phyloP scores from a whole-genome alignment of 768 basidiomycete genomes.

The Hygrocybe punicea region DNA sequence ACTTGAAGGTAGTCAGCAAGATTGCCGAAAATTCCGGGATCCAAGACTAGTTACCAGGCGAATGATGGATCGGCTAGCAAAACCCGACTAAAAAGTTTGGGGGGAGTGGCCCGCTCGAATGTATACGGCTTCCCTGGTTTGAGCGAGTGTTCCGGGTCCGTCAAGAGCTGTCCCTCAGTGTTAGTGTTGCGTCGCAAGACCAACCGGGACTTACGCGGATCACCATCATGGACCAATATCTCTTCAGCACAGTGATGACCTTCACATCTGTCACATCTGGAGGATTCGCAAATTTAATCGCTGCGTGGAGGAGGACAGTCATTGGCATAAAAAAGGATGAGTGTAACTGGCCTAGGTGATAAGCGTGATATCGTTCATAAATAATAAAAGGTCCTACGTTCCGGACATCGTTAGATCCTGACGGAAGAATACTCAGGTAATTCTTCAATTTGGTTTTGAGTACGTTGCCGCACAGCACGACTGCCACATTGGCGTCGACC shows the following conservation, averaged over 20 bases:
- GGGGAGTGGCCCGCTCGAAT: not conserved
- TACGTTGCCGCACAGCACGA: constrained; percentile 2
- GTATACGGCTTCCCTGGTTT: not conserved
- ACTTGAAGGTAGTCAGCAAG: not conserved
- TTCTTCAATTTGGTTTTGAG: constrained; percentile 1
- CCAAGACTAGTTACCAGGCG: not conserved
- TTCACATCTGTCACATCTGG: constrained; percentile 1
- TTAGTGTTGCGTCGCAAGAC: too few relatives aligned
- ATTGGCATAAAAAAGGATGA: not conserved
- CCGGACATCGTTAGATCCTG: constrained; percentile 1
- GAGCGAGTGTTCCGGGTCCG: constrained; percentile 1
- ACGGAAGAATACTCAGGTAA: not conserved
- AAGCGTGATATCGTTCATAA: not conserved
- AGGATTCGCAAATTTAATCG: not conserved
- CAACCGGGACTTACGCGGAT: not conserved
- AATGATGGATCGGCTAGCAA: constrained; percentile 2
- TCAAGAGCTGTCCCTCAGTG: not conserved
- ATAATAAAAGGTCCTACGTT: not conserved
- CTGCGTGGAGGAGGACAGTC: constrained; percentile 1
- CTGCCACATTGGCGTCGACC: not conserved
- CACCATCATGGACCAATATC: constrained; percentile 1
- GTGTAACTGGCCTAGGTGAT: not conserved
- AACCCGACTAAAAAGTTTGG: constrained; percentile 1
- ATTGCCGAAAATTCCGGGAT: not conserved
- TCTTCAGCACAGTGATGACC: not conserved